Base-by-base conservation (phyloP, 2,329 filamentous ascomycete genomes). In the Pseudogymnoascus sp. region DNA sequence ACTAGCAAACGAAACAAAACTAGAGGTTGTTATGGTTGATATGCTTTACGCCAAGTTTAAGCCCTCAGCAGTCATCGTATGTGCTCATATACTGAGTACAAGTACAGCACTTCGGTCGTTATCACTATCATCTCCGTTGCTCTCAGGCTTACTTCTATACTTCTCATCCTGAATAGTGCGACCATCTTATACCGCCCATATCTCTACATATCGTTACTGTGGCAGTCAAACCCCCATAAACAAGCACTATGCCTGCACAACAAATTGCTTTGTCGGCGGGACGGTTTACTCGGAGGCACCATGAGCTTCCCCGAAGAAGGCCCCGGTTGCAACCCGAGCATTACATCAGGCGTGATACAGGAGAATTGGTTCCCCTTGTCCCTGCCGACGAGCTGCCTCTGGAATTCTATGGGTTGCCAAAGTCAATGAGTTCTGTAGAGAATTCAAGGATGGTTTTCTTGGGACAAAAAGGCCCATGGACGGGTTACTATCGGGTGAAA, bases 301-400 rank as follows among this genome's bases (percentile, higher is more conserved):
- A 33, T 56, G 50, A 56, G 1, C 28, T 56, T 56, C 28, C 50
- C 16, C 33, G 10, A n/a, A 56, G 50, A 56, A 35, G 28, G 10
- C 10, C 8, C 6, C 28, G 28, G 8, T 35, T 56, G 6, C 50
- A 33, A n/a, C 50, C 50, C 19, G 72, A 72, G 7, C 74, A 78
- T 71, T 83, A 80, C 69, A 66, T 83, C 59, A 73, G 80, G 64
- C 77, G 81, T 1, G 78, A 76, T 5, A 71, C 69, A 2, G 67
- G 70, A 1, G 71, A 74, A n/a, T 75, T 81, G 3, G 81, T 84
- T 1, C 83, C 82, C 6, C 76, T 85, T n/a, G 75, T 85, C n/a
- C 76, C 82, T 0, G 70, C 78, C 11, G 82, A 84, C 68, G 75
- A 83, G 65, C 76, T 85, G 0, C 82, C 82, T 0, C 69, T 72